These are phyloP conservation scores for Diutina pseudorugosa DNA, from an alignment of 1,139 yeast species.

Conservation along the genomic window DNA sequence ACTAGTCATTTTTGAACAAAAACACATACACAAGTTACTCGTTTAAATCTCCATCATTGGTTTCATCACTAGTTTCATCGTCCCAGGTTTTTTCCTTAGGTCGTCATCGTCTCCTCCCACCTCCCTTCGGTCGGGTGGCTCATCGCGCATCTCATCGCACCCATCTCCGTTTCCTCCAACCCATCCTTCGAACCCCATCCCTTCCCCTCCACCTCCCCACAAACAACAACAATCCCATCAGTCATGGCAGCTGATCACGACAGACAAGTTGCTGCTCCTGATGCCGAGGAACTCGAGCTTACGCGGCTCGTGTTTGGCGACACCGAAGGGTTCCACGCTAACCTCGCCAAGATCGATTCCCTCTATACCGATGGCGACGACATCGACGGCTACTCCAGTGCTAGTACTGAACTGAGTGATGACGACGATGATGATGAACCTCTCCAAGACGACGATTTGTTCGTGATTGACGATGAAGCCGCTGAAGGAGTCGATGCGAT, in stretches of 20 bases:
- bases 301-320: conserved; percentile 91
- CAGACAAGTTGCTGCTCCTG: not conserved
- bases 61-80: too few relatives aligned
- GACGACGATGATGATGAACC: conserved; percentile 14
- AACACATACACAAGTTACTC: too few relatives aligned
- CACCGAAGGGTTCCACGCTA: conserved; percentile 59
- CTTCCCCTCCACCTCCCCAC: not conserved
- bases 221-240: too few relatives aligned
- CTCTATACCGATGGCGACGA: conserved; percentile 25
- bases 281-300: conserved; percentile 26
- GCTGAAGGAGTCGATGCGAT: conserved; percentile 18
- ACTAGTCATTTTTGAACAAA: too few relatives aligned
- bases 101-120: not conserved
- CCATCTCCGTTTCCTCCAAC: too few relatives aligned
- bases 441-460: conserved; percentile 48
- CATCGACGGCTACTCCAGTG: conserved; percentile 17
- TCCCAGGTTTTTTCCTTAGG: too few relatives aligned
- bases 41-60: too few relatives aligned
- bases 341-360: conserved; percentile 47
- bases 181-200: not conserved
- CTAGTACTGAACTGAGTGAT: conserved; percentile 14
- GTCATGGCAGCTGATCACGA: not conserved
- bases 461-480: conserved; percentile 50
- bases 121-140: too few relatives aligned
- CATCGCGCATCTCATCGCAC: not conserved